Evolutionary conservation across 169 alveolate species (phyloP).

Genomic region (Eimeria praecox): DNA sequence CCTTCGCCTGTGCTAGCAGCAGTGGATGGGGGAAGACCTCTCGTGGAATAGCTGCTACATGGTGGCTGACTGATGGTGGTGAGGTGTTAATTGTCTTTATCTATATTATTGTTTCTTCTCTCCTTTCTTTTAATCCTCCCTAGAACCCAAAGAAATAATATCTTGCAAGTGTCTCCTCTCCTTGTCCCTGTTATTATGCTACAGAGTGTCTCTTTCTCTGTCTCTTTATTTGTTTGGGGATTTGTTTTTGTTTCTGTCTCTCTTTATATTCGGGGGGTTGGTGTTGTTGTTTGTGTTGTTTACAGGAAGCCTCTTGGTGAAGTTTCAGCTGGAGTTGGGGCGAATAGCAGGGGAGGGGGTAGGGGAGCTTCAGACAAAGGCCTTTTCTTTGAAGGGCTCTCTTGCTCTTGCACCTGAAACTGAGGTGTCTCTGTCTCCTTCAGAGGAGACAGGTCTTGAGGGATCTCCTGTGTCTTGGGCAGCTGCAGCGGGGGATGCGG

Average conservation of each 20-base stretch:
- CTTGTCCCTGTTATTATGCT: no score
- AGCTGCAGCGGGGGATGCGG: background rate
- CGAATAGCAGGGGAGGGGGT: background rate
- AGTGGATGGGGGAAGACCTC: constrained; percentile 33
- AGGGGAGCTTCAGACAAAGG: background rate
- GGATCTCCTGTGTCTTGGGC: background rate
- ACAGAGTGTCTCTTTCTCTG: no score
- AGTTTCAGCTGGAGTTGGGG: background rate
- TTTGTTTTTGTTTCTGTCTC: no score
- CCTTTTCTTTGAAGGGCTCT: background rate
- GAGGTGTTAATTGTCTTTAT: background rate
- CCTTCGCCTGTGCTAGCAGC: constrained; percentile 38
- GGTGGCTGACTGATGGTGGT: background rate
- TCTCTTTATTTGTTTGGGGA: no score
- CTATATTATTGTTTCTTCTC: background rate
- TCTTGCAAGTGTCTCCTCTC: no score
- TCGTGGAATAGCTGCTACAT: background rate
- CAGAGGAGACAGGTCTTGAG: background rate
- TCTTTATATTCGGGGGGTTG: no score
- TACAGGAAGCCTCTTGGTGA: background rate
- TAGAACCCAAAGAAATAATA: no score
- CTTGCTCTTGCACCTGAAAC: background rate
- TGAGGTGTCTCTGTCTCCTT: background rate
- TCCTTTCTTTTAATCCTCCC: no score
- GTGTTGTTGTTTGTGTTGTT: no score